phyloP scores from a whole-genome alignment of 1,284 basidiomycete genomes.

The Sporisorium exsertum region DNA sequence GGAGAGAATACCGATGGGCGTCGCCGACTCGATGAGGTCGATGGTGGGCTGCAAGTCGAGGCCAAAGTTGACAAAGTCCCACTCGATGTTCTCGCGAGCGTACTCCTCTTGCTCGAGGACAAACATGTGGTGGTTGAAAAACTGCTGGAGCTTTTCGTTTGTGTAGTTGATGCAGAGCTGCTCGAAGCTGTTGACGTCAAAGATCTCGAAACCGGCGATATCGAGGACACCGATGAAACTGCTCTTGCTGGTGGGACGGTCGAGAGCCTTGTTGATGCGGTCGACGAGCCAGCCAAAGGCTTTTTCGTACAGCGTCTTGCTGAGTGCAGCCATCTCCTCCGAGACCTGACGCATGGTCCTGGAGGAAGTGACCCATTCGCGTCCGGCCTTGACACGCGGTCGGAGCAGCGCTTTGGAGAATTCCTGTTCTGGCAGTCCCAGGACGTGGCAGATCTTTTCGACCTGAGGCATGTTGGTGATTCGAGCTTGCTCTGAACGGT shows the following conservation, averaged over 20 bases:
- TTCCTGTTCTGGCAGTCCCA: slow-evolving; percentile 89
- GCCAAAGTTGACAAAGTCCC: slow-evolving; percentile 99
- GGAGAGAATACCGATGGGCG: slow-evolving; percentile 87
- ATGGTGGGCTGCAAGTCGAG: slow-evolving; percentile 98
- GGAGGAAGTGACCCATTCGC: slow-evolving; percentile 96
- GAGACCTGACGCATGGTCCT: slow-evolving; percentile 90
- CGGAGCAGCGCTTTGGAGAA: slow-evolving; percentile 79
- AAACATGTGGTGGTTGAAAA: slow-evolving; percentile 97
- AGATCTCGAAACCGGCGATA: slow-evolving; percentile 98
- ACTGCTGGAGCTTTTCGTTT: slow-evolving; percentile 74
- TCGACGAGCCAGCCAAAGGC: slow-evolving; percentile 94
- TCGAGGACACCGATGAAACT: slow-evolving; percentile 98
- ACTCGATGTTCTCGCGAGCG: slow-evolving; percentile 93
- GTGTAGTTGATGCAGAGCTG: slow-evolving; percentile 99
- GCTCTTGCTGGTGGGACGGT: slow-evolving; percentile 87
- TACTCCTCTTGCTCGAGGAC: slow-evolving; percentile 99
- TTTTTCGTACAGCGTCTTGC: slow-evolving; percentile 98
- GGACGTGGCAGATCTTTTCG: slow-evolving; percentile 90
- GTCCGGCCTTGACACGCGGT: slow-evolving; percentile 87
- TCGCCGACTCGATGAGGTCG: slow-evolving; percentile 87
- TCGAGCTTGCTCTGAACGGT: slow-evolving; percentile 86
- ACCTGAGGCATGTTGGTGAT: slow-evolving; percentile 72
- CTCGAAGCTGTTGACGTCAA: slow-evolving; percentile 79
- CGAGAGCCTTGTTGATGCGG: slow-evolving; percentile 91
- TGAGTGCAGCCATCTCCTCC: slow-evolving; percentile 90